A percentile compares a stretch with the other conserved stretches of the same genome.
phyloP scores from a whole-genome alignment of 1,284 basidiomycete genomes.

The Golubevia pallescens region DNA sequence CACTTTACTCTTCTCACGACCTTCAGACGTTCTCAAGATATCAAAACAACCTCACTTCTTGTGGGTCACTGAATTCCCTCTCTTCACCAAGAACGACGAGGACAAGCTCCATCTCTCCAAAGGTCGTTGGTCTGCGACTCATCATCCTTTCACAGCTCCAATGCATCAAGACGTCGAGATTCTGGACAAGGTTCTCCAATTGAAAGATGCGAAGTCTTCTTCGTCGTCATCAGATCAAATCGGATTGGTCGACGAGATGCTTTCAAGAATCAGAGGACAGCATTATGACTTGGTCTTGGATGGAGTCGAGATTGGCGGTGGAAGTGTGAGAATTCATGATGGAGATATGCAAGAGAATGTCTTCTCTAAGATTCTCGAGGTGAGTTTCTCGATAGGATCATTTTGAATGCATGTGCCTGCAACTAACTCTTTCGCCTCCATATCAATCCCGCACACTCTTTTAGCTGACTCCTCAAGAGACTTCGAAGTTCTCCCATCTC shows the following conservation, averaged over 20 bases:
- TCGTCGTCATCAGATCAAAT: background rate
- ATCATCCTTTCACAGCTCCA: conserved; percentile 97
- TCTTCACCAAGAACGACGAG: conserved; percentile 84
- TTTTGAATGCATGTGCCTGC: conserved; percentile 9
- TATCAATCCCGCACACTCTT: conserved; percentile 1
- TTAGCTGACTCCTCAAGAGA: conserved; percentile 77
- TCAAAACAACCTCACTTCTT: conserved; percentile 77
- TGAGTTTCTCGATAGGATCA: conserved; percentile 62
- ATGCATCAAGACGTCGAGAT: conserved; percentile 81
- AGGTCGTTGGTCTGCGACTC: conserved; percentile 86
- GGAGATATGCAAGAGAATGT: conserved; percentile 82
- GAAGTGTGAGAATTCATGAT: conserved; percentile 90
- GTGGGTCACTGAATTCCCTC: conserved; percentile 94
- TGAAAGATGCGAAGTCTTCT: background rate
- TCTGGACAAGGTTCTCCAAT: conserved; percentile 69
- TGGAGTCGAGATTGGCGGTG: conserved; percentile 90
- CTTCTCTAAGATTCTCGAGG: conserved; percentile 78
- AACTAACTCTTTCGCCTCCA: conserved; percentile 6
- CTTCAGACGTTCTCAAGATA: conserved; percentile 70
- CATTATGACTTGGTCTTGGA: conserved; percentile 98
- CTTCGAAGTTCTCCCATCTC: conserved; percentile 79
- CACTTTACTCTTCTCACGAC: background rate
- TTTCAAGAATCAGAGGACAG: conserved; percentile 75
- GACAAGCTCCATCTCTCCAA: conserved; percentile 84
- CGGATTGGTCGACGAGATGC: background rate